phyloP scores from a whole-genome alignment of 495 filamentous ascomycete species.

The Podospora pseudoanserina region DNA sequence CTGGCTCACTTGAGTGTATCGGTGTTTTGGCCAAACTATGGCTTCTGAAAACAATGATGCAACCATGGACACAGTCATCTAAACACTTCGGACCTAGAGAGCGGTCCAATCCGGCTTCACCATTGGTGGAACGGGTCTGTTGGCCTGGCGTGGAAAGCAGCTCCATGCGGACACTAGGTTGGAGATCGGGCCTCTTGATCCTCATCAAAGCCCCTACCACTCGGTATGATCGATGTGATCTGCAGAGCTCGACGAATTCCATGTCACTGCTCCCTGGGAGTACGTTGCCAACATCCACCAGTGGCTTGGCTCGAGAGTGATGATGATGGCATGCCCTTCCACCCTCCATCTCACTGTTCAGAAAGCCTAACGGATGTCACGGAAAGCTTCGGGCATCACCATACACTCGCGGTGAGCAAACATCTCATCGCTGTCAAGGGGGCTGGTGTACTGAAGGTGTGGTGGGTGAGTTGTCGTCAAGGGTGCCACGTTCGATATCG shows the following conservation, averaged over 20 bases:
- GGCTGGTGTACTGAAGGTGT: neutral
- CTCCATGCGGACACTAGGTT: neutral
- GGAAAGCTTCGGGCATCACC: neutral
- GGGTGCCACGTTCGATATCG: neutral
- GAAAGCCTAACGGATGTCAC: neutral
- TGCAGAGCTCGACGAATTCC: neutral
- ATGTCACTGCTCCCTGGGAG: neutral
- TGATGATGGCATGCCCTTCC: neutral
- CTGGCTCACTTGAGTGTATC: neutral
- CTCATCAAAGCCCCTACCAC: neutral
- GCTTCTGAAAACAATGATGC: neutral
- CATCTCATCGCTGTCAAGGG: neutral
- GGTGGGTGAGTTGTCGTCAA: neutral
- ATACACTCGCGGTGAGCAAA: neutral
- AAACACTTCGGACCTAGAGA: neutral
- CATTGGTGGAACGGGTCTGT: neutral
- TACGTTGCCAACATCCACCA: neutral
- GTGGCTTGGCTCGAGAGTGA: neutral
- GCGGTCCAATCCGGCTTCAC: neutral
- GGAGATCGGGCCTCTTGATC: neutral
- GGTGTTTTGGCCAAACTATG: neutral
- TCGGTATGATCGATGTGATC: neutral
- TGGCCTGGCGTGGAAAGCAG: neutral
- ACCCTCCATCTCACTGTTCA: neutral
- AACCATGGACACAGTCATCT: neutral